A percentile compares a stretch with the other conserved stretches of the same genome.
phyloP scores from a whole-genome alignment of 331 rosid species.

The Prunus yedoensis region DNA sequence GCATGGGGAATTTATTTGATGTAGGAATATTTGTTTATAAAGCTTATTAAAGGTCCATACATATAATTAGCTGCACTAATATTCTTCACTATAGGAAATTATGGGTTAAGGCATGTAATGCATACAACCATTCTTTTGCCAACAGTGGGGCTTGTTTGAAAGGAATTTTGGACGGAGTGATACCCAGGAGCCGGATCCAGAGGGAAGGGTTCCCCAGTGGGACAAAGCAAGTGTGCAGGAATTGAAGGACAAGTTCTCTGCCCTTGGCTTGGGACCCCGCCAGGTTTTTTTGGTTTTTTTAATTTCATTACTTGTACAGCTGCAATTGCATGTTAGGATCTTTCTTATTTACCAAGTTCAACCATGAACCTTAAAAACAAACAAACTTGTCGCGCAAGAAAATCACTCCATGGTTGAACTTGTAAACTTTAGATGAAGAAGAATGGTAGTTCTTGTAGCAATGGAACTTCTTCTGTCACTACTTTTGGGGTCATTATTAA shows the following conservation, averaged over 20 bases:
- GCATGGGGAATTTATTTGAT: too few relatives aligned
- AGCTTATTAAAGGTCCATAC: too few relatives aligned
- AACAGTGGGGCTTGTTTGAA: conserved; percentile 93
- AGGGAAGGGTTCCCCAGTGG: conserved; percentile 89
- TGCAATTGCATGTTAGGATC: not conserved
- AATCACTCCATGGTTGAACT: not conserved
- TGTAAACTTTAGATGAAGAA: not conserved
- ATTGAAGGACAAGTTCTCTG: conserved; percentile 81
- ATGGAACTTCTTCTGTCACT: not conserved
- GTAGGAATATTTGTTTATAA: too few relatives aligned
- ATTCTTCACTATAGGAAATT: too few relatives aligned
- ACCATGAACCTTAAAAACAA: not conserved
- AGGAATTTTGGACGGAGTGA: conserved; percentile 79
- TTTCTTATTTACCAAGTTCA: not conserved
- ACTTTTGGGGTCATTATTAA: not conserved
- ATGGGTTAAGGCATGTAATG: too few relatives aligned
- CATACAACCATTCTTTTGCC: conserved; percentile 28
- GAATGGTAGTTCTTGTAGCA: not conserved
- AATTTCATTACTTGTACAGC: conserved; percentile 5
- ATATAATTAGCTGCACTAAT: too few relatives aligned
- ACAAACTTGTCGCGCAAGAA: not conserved
- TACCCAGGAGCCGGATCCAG: conserved; percentile 90
- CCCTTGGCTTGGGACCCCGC: conserved; percentile 93
- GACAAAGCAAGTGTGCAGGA: conserved; percentile 77
- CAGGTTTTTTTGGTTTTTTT: conserved; percentile 46